Evolutionary conservation across 2,329 filamentous ascomycete genomes (phyloP), one percentile per base, ranked within the genome.

Genomic region (Tolypocladium tundrense): DNA sequence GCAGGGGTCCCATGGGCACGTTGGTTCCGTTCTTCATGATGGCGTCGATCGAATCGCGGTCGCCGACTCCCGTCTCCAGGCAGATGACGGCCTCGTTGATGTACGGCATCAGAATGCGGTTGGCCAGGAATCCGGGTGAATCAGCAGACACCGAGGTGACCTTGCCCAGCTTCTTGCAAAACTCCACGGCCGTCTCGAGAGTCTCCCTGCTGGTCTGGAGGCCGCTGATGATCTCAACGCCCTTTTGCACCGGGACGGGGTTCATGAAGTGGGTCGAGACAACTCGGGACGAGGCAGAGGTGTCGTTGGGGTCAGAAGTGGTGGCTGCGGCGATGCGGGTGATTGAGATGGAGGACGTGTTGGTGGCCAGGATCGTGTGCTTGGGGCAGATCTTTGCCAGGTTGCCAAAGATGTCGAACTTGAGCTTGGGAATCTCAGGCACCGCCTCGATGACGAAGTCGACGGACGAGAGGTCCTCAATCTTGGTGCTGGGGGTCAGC

Each of bases 11-110:
- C 94, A 99, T 99, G 31, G 94, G 94, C 45, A 99, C 94, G 69
- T 96, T 96, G 27, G 94, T 99, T 53, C 94, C 94, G 66, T 97
- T 97, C 83, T 96, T 97, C 94, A 99, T 99, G 67, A 99, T 99
- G 63, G 83, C 87, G 70, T 99, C 94, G 64, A 99, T 99, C 62
- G 93, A 89, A 68, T 97, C 92, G 65, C 89, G 88, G 62, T 84
- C 82, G 21, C 94, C 94, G 0, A 99, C 86, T 3, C 90, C 90
- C 0, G 94, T 97, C 76, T 99, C 94, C 16, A 99, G 79, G 73
- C 94, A 99, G 63, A 96, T 93, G 65, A 99, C 81, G 10, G 95
- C 94, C 76, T 99, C 94, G 72, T 99, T 99, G 78, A 99, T 97
- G 72, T 99, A 99, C 0, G 94, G 94, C 94, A 99, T 99, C 60